Evolutionary conservation across 1,139 yeast species (phyloP), one percentile per base, ranked within the genome.

Genomic region (Blastobotrys niveus): DNA sequence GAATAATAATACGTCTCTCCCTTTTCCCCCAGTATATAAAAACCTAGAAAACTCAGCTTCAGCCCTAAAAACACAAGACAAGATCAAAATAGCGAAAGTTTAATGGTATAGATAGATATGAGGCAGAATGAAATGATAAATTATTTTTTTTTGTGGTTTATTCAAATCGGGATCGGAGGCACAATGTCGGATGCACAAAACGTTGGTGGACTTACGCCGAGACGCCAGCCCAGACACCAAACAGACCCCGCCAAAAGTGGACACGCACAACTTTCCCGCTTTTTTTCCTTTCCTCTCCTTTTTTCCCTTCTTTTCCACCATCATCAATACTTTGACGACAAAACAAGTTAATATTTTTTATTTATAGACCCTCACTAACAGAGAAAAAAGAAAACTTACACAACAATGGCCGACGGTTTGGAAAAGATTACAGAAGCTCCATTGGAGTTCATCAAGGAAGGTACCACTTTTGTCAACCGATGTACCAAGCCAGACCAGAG

Each of bases 401-500:
- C 10, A 38, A 43, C 34, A 24, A 56, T 57, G 60, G 60, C 62
- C 38, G 63, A 57, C 59, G 63, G 62, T 34, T 57, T 85, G 64
- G 95, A 86, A 68, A 86, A 85, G 70, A 64, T 87, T 53, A 77
- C 93, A 38, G 96, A 89, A 64, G 82, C 86, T 53, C 96, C 97
- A 56, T 76, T 81, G 55, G 96, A 87, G 63, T 88, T 89, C 72
- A 72, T 88, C 68, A 85, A 80, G 70, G 96, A 89, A 60, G 96
- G 97, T 53, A 70, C 81, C 52, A 87, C 89, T 50, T 91, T 91
- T 67, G 74, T 91, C 59, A 78, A 79, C 65, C 86, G 87, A 70
- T 89, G 97, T 73, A 84, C 91, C 63, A 91, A 89, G 71, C 98
- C 98, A 56, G 82, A 82, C 65, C 73, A 76, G 64, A 84, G 82